A percentile compares a stretch with the other conserved stretches of the same genome.
Conservation (phyloP, 768 basidiomycete genomes). For the Boletus speciosus region DNA sequence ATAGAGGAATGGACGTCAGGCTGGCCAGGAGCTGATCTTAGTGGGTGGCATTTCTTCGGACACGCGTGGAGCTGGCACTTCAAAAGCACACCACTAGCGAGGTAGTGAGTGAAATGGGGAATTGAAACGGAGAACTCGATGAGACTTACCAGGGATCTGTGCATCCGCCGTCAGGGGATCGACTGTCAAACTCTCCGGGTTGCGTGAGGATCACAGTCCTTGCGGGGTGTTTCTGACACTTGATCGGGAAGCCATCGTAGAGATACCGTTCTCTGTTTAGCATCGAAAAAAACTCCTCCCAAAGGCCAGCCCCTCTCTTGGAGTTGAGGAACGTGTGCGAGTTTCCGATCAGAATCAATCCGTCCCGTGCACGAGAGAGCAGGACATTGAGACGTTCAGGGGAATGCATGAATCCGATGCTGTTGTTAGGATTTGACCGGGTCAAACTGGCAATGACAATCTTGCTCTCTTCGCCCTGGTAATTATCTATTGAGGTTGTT, state of each 20-base stretch:
- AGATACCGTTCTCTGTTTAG: constrained; percentile 42
- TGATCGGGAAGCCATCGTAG: constrained; percentile 58
- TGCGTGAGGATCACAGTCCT: constrained; percentile 34
- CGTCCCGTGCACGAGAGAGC: constrained; percentile 65
- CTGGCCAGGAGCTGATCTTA: constrained; percentile 43
- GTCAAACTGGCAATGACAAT: constrained; percentile 63
- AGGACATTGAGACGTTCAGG: constrained; percentile 73
- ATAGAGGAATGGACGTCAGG: constrained; percentile 23
- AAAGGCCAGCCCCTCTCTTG: constrained; percentile 49
- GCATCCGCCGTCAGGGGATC: constrained; percentile 66
- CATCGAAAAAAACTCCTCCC: constrained; percentile 47
- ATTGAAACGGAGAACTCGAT: neutral
- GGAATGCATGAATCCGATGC: constrained; percentile 71
- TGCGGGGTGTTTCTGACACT: constrained; percentile 54
- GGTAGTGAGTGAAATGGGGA: neutral
- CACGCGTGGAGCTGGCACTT: constrained; percentile 42
- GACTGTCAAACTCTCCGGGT: constrained; percentile 48
- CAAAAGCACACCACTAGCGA: constrained; percentile 12
- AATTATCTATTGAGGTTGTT: constrained; percentile 51
- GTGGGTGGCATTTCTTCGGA: constrained; percentile 60
- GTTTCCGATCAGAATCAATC: constrained; percentile 66
- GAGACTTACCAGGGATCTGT: constrained; percentile 51
- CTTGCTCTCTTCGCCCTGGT: constrained; percentile 73
- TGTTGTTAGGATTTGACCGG: constrained; percentile 51
- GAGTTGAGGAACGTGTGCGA: constrained; percentile 55